Base-by-base conservation (phyloP, 192 early-diverging fungal genomes). In the Coemansia sp. region DNA sequence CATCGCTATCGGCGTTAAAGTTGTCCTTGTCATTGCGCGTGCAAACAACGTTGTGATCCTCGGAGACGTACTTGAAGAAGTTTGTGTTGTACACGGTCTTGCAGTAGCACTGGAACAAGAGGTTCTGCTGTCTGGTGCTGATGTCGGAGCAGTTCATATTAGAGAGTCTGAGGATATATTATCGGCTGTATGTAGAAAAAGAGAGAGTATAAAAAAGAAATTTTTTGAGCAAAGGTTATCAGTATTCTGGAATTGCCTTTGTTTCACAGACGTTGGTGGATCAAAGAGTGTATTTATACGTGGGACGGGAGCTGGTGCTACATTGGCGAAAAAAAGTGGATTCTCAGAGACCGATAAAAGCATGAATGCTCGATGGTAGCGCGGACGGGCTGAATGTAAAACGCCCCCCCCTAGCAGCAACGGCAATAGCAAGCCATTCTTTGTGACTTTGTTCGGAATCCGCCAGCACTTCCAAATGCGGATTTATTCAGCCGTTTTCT, bases 21-120 rank as follows among this genome's bases (percentile, higher is more conserved):
- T 53, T 47, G 17, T 77, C 54, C 38, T 66, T 53, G 52, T 77
- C 73, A 34, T 49, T 47, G 46, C 73, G 62, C 14, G 73, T 77
- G 57, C 73, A 77, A 13, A 70, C 57, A 7, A 77, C 61, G 23
- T 45, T 43, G 42, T 69, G 57, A 1, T 66, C 46, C 22, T 38
- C 42, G 0, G 51, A 41, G n/a, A 55, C 65, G 34, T 53, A 53
- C 40, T 70, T 57, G 53, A 56, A 59, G 45, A 77, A 70, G 53
- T 70, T 67, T 30, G 73, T 77, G 57, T 67, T 70, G 60, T 70
- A 77, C 21, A 46, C 57, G 13, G 73, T 77, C 52, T 77, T 62
- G 64, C 73, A 77, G 61, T 63, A 77, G 60, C 73, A 77, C 50
- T 77, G 73, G 46, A 77, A 65, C 42, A 77, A 45, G 22, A 77